A percentile compares a stretch with the other conserved stretches of the same genome.
These are phyloP conservation scores for Eucalyptus brandiana DNA, from an alignment of 345 rosid species.

Conservation along the genomic window DNA sequence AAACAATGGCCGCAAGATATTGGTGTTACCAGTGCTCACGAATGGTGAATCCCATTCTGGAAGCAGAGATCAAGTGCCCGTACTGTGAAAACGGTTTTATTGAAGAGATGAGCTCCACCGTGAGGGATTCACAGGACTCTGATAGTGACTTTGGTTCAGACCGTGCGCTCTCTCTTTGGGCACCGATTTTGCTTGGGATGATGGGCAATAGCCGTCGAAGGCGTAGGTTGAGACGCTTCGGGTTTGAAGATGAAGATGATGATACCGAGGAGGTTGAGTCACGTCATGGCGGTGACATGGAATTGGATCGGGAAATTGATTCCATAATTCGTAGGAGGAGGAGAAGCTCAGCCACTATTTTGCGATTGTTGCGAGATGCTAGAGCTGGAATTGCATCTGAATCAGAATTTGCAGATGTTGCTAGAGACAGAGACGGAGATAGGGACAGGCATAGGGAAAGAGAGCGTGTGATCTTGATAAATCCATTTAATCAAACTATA, in stretches of 20 bases:
- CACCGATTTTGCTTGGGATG: constrained; percentile 81
- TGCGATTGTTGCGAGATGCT: constrained; percentile 73
- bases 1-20: constrained; percentile 24
- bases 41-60: constrained; percentile 52
- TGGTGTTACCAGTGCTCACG: constrained; percentile 68
- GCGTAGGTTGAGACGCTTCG: constrained; percentile 47
- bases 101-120: constrained; percentile 30
- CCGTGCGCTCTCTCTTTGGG: constrained; percentile 80
- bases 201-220: constrained; percentile 51
- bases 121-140: constrained; percentile 5
- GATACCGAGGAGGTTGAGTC: neutral
- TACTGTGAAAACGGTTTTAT: constrained; percentile 50
- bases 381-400: constrained; percentile 64
- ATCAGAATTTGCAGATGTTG: constrained; percentile 16
- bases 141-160: constrained; percentile 69
- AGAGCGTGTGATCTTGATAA: constrained; percentile 34
- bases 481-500: constrained; percentile 33
- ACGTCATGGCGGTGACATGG: constrained; percentile 32
- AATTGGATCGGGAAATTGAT: constrained; percentile 60
- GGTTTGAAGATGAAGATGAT: constrained; percentile 35
- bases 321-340: constrained; percentile 47
- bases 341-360: constrained; percentile 61
- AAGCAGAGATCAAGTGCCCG: constrained; percentile 81
- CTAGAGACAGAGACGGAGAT: neutral
- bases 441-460: constrained; percentile 5